phyloP scores from a whole-genome alignment of 2,329 filamentous ascomycete genomes.

The Daldinia sp. region DNA sequence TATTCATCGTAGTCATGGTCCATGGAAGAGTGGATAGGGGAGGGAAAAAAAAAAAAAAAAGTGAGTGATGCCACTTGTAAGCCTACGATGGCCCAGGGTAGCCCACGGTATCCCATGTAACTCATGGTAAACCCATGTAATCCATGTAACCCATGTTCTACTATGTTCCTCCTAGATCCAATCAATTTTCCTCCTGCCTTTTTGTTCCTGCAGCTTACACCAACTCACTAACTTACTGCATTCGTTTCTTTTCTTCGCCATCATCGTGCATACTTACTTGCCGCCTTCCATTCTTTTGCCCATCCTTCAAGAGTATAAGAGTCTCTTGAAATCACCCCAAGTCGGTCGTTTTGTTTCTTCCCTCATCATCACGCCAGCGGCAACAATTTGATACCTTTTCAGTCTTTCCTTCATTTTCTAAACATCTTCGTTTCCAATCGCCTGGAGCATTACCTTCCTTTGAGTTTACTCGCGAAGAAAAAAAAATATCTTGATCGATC shows the following conservation, averaged over 20 bases:
- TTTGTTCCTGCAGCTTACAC: slow-evolving; percentile 54
- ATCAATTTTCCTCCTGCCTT: slow-evolving; percentile 49
- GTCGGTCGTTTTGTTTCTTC: slow-evolving; percentile 55
- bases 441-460: slow-evolving; percentile 60
- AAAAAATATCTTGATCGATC: slow-evolving; percentile 40
- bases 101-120: not conserved
- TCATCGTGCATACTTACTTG: slow-evolving; percentile 47
- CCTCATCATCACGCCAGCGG: slow-evolving; percentile 49
- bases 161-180: slow-evolving; percentile 52
- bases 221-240: slow-evolving; percentile 39
- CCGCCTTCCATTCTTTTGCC: slow-evolving; percentile 42
- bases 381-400: slow-evolving; percentile 50
- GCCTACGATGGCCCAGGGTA: not conserved
- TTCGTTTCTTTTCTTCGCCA: slow-evolving; percentile 43
- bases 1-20: not conserved
- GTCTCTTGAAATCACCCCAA: slow-evolving; percentile 47
- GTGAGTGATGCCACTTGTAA: not conserved
- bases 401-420: slow-evolving; percentile 51
- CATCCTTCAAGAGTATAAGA: slow-evolving; percentile 49
- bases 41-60: not conserved
- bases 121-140: not conserved
- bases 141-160: slow-evolving; percentile 44
- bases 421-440: slow-evolving; percentile 50
- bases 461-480: slow-evolving; percentile 47
- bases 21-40: slow-evolving; percentile 36